These are phyloP conservation scores for Diaporthe nobilis DNA, from an alignment of 2,329 filamentous ascomycete species.

Conservation along the genomic window DNA sequence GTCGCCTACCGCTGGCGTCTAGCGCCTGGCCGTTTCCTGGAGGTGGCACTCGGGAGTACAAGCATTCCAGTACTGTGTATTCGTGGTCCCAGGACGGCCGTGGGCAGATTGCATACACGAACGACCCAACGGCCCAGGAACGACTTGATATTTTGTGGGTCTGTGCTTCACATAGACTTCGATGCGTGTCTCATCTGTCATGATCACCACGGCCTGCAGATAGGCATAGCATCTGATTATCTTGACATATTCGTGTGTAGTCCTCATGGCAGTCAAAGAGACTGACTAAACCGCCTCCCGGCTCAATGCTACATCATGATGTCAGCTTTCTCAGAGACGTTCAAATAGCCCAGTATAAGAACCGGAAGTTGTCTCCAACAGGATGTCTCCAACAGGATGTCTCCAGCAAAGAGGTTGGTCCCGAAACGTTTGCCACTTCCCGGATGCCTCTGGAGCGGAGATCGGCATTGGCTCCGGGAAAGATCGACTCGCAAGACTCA, in stretches of 20 bases:
- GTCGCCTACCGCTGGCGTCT: slow-evolving; percentile 14
- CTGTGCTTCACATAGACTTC: slow-evolving; percentile 17
- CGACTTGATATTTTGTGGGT: not conserved
- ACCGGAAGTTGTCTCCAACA: not conserved
- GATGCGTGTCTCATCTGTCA: slow-evolving; percentile 2
- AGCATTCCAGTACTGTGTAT: not conserved
- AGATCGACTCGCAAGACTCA: slow-evolving; percentile 9
- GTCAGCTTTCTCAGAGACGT: not conserved
- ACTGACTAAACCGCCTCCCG: not conserved
- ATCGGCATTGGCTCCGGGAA: slow-evolving; percentile 26
- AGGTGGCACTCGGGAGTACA: not conserved
- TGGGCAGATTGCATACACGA: not conserved
- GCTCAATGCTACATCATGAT: slow-evolving; percentile 15
- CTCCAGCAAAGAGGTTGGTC: not conserved
- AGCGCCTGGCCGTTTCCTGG: slow-evolving; percentile 20
- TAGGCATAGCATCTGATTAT: not conserved
- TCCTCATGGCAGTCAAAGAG: no score
- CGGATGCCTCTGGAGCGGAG: slow-evolving; percentile 26
- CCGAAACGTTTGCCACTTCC: slow-evolving; percentile 24
- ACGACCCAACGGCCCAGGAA: not conserved
- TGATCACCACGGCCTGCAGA: not conserved
- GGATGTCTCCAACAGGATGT: not conserved
- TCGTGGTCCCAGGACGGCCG: not conserved
- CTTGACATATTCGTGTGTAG: no score
- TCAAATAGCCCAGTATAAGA: not conserved